Base-by-base conservation (phyloP, 108 stramenopile genomes). In the Licmophora abbreviata region DNA sequence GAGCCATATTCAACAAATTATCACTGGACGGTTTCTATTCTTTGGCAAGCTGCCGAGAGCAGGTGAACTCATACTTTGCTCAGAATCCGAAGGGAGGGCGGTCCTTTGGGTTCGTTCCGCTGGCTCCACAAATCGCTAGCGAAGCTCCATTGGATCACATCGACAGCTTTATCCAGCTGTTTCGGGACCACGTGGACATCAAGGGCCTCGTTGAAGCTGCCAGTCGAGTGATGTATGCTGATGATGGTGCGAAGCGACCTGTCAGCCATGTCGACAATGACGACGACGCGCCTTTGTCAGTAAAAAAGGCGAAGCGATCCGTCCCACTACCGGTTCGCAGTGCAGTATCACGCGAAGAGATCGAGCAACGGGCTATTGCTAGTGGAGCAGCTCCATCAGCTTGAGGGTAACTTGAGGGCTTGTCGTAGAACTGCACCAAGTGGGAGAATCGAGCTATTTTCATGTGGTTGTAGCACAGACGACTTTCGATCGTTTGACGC, bases 1-100 rank as follows among this genome's bases (percentile, higher is more conserved):
- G 94, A 26, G 85, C 77, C 9, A 64, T 95, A 47, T 95, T 95
- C 74, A 95, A 92, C 59, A 83, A 85, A 49, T 35, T 95, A 17
- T 57, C 67, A 29, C 41, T 64, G 33, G 85, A 86, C 18, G 88
- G 86, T 17, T 95, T 68, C 52, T 95, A 95, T 59, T 84, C 87
- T 0, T 60, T 91, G 33, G 82, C 83, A 11, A 85, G 85, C 38
- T 89, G 87, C 58, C 69, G 69, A 48, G 50, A 55, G 32, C 66
- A 81, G 35, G 74, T 95, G 24, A 56, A 64, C 3, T 30, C 60
- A 29, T 95, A 95, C 49, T 95, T 95, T 61, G 30, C 54, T 15
- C 72, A 81, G 55, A 64, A 66, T 43, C 69, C 70, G 27, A 29
- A 46, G 0, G 63, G 58, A 17, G 56, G 61, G 32, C 32, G 27